These are phyloP conservation scores for Circinella umbellata DNA, from an alignment of 371 early-diverging fungal genomes.

Conservation along the genomic window DNA sequence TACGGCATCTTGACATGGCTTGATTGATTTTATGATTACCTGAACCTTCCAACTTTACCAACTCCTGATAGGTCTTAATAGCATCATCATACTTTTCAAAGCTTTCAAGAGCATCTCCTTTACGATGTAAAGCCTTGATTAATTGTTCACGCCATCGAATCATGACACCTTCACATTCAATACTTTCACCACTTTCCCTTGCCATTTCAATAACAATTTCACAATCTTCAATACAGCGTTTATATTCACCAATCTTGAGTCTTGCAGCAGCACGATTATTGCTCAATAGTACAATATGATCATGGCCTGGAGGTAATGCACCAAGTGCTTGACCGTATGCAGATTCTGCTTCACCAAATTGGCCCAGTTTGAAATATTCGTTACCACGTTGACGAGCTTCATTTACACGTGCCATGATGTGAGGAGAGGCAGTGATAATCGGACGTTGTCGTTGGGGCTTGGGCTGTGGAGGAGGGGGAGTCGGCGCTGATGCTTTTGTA, in stretches of 20 bases:
- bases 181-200: constrained; percentile 27
- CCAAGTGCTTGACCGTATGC: constrained; percentile 76
- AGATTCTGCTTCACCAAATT: constrained; percentile 81
- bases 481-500: constrained; percentile 1
- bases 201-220: constrained; percentile 50
- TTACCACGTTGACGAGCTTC: constrained; percentile 74
- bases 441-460: constrained; percentile 29
- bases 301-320: constrained; percentile 62
- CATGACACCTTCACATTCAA: constrained; percentile 39
- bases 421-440: constrained; percentile 24
- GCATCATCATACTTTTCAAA: constrained; percentile 82
- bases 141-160: constrained; percentile 63
- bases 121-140: constrained; percentile 71
- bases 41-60: constrained; percentile 51
- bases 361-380: constrained; percentile 84
- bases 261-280: constrained; percentile 92
- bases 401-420: constrained; percentile 37
- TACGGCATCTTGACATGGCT: constrained; percentile 41
- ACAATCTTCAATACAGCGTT: constrained; percentile 72
- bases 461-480: constrained; percentile 13
- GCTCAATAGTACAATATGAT: constrained; percentile 64
- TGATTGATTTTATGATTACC: constrained; percentile 56
- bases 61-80: constrained; percentile 66
- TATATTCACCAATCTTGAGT: constrained; percentile 86
- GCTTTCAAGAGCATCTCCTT: constrained; percentile 83